phyloP scores from a whole-genome alignment of 176 grass and related monocot species.

The Oryza meridionalis region DNA sequence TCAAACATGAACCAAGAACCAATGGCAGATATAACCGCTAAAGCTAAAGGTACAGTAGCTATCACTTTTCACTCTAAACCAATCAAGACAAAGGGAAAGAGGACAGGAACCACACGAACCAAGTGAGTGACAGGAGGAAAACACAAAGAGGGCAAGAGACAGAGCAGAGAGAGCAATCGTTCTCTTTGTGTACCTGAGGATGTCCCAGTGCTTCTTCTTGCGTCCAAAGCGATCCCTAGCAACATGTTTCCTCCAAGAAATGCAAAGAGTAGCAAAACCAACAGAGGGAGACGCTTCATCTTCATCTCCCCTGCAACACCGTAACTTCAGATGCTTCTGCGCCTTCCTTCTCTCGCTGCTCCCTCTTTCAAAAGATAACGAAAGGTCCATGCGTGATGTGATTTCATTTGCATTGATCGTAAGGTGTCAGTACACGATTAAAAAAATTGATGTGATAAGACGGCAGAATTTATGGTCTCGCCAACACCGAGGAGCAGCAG shows the following conservation, averaged over 20 bases:
- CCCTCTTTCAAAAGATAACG: conserved; percentile 18
- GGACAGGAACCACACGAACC: not conserved
- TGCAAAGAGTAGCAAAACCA: conserved; percentile 27
- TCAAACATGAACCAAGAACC: conserved; percentile 8
- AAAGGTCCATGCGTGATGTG: conserved; percentile 37
- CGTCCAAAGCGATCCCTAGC: not conserved
- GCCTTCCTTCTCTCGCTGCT: conserved; percentile 1
- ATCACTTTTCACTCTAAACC: not conserved
- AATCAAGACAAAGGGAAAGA: not conserved
- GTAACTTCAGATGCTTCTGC: not conserved
- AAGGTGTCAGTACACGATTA: conserved; percentile 47
- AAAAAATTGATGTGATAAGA: conserved; percentile 51
- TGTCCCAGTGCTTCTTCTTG: not conserved
- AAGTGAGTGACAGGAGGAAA: not conserved
- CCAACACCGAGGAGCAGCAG: conserved; percentile 50
- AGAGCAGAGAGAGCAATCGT: not conserved
- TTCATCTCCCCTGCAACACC: not conserved
- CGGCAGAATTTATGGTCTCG: conserved; percentile 57
- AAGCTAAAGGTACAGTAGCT: not conserved
- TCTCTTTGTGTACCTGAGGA: conserved; percentile 25
- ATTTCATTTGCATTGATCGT: conserved; percentile 34
- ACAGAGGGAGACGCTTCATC: conserved; percentile 6
- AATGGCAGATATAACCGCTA: not conserved
- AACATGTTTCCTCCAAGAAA: conserved; percentile 30
- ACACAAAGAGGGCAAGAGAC: not conserved